Conservation (phyloP, 208 protist genomes). For the Leishmania amazonensis region DNA sequence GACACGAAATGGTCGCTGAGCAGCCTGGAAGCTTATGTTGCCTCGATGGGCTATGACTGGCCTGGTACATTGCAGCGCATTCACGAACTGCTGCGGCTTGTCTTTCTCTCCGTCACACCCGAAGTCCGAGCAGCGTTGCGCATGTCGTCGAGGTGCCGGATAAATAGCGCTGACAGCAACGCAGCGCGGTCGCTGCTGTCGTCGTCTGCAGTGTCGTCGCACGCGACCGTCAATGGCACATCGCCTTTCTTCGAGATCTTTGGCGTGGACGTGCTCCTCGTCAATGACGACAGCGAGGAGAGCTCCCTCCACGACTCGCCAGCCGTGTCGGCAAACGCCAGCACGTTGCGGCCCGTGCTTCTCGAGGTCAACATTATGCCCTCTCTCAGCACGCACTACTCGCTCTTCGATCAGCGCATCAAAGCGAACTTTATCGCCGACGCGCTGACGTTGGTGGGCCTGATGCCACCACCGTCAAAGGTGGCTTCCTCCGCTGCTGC, state of each 20-base stretch:
- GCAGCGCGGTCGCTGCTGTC: constrained; percentile 5
- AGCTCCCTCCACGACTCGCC: neutral
- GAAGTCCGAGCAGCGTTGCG: constrained; percentile 53
- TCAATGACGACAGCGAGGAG: neutral
- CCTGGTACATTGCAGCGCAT: constrained; percentile 57
- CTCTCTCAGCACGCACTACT: constrained; percentile 83
- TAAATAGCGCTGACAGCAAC: neutral
- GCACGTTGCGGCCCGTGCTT: constrained; percentile 44
- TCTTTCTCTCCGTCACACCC: constrained; percentile 66
- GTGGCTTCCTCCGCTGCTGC: neutral
- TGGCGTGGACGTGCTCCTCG: constrained; percentile 83
- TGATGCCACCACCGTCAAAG: constrained; percentile 35
- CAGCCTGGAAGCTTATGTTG: constrained; percentile 52
- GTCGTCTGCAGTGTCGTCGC: neutral
- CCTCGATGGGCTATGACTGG: constrained; percentile 45
- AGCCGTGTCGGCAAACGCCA: neutral
- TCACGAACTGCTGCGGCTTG: constrained; percentile 69
- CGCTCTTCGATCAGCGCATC: constrained; percentile 75
- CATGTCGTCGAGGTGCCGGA: constrained; percentile 4
- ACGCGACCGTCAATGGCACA: constrained; percentile 25
- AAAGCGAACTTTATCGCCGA: constrained; percentile 85
- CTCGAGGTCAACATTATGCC: constrained; percentile 92
- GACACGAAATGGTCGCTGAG: constrained; percentile 67
- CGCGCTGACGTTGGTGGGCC: constrained; percentile 79
- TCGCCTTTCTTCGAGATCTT: constrained; percentile 84